Base-by-base conservation (phyloP, 768 basidiomycete species). In the Lentinula sp. region DNA sequence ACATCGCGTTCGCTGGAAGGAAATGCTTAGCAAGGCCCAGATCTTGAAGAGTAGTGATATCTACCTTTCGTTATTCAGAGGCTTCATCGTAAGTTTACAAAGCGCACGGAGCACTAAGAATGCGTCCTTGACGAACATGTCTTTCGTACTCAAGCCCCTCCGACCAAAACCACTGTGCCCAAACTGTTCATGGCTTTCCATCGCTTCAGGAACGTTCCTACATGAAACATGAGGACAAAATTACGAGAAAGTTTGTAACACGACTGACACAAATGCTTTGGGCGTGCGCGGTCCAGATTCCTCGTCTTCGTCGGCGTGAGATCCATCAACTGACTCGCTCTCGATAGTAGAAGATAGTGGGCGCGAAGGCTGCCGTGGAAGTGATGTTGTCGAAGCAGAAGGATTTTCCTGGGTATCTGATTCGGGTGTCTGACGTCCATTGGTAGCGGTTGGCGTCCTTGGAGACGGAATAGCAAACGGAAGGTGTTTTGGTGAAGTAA, bases 31-130 rank as follows among this genome's bases (percentile, higher is more conserved):
- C n/a, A 8, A 53, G 15, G 15, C 7, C 11, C 34, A 21, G 21
- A 21, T 45, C 4, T 11, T 10, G 13, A 59, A 13, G 15, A n/a
- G 28, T 5, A 35, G 10, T 3, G 62, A 62, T 7, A 69, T 84
- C 55, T 51, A 95, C 95, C 93, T 96, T 74, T 99, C 97, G 5
- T 83, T 85, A 66, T 93, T 91, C 51, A 99, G 76, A 10, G 95
- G 91, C 72, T 98, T 98, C 95, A 98, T 98, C 8, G 94, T 95
- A 65, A 98, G 77, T 71, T 98, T 98, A 78, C 97, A 98, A 10
- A 99, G 78, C 0, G 97, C 95, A 50, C 97, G 83, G 75, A 98
- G 96, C 40, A 99, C 96, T 63, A 99, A 82, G 78, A 98, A 99
- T 0, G 97, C 95, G 69, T 99, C 97, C 70, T 98, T 98, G 70